A percentile compares a stretch with the other conserved stretches of the same genome.
These are phyloP conservation scores for Novymonas esmeraldas DNA, from an alignment of 208 protist genomes.

Conservation along the genomic window DNA sequence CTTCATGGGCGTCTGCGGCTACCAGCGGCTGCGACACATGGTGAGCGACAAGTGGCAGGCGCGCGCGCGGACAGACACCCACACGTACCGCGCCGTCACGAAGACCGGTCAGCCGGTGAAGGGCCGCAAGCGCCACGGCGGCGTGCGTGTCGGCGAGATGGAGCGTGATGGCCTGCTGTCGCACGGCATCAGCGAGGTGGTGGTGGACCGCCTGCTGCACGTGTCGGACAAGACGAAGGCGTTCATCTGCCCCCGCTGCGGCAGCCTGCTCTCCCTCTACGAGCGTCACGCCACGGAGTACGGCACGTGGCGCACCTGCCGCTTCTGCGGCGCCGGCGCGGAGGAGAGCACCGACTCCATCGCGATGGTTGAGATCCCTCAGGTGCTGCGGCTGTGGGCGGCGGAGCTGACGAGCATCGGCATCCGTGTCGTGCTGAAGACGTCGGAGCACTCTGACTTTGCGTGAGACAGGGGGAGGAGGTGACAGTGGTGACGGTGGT, in stretches of 20 bases:
- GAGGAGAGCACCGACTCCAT: slow-evolving; percentile 84
- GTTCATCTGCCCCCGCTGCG: slow-evolving; percentile 82
- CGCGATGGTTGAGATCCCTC: slow-evolving; percentile 89
- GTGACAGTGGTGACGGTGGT: not conserved
- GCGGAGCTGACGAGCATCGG: slow-evolving; percentile 89
- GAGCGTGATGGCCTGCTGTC: slow-evolving; percentile 99
- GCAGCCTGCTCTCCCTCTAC: slow-evolving; percentile 85
- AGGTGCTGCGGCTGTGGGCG: slow-evolving; percentile 90
- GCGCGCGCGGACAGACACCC: slow-evolving; percentile 83
- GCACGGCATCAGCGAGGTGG: slow-evolving; percentile 98
- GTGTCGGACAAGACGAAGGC: slow-evolving; percentile 91
- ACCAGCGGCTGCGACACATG: slow-evolving; percentile 99
- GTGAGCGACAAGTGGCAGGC: slow-evolving; percentile 99
- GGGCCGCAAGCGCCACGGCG: slow-evolving; percentile 95
- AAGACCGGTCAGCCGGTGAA: slow-evolving; percentile 99
- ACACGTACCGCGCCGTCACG: slow-evolving; percentile 94
- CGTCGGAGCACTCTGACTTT: slow-evolving; percentile 41
- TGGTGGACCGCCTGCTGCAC: slow-evolving; percentile 98
- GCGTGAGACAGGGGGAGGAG: slow-evolving; percentile 8
- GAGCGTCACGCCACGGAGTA: slow-evolving; percentile 87
- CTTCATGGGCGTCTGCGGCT: slow-evolving; percentile 99
- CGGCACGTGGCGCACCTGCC: slow-evolving; percentile 86
- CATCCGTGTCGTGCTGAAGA: slow-evolving; percentile 84
- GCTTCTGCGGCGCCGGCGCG: slow-evolving; percentile 82
- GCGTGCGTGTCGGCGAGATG: slow-evolving; percentile 99